Base-by-base conservation (phyloP, 805 yeast species). In the Monosporozyma unispora region DNA sequence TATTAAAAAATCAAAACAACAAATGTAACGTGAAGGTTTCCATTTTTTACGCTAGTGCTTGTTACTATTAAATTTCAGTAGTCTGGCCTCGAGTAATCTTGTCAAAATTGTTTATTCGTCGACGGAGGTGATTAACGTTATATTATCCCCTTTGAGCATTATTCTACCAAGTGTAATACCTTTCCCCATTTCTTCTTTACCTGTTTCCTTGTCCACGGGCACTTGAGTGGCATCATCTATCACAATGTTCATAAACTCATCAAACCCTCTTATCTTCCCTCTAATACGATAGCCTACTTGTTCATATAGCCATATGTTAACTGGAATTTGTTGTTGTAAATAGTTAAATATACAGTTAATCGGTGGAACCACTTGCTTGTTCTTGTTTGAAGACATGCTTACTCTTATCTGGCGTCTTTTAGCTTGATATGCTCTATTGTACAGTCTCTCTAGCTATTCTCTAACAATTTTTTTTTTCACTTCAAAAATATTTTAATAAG, bases 211-310 rank as follows among this genome's bases (percentile, higher is more conserved):
- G 46, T 75, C 73, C 1, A 80, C 80, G 37, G 75, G 76, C 5
- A 91, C 72, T 58, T 95, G 96, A 11, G 64, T 59, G 0, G 84
- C 84, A 46, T 78, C 77, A 31, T 78, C 81, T 21, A 81, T 68
- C 3, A 81, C 84, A 16, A 81, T 69, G 63, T 93, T 93, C 99
- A 93, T 95, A 61, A 90, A 91, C 70, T 95, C 99, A 67, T 93
- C 99, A 67, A 95, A 91, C 1, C 99, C 99, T 52, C 83, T 74
- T 28, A 93, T 82, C 52, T 76, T 78, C 1, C 99, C 99, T 57
- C 84, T 86, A 28, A 91, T 78, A 55, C 95, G 74, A 55, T 76
- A 74, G 19, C 80, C 81, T 0, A 82, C 77, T 66, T 93, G 96
- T 60, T 93, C 98, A 56, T 76, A 89, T 10, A 93, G 72, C 97